These are phyloP conservation scores for Verticillium dahliae DNA, from an alignment of 2,329 filamentous ascomycete genomes.

Conservation along the genomic window DNA sequence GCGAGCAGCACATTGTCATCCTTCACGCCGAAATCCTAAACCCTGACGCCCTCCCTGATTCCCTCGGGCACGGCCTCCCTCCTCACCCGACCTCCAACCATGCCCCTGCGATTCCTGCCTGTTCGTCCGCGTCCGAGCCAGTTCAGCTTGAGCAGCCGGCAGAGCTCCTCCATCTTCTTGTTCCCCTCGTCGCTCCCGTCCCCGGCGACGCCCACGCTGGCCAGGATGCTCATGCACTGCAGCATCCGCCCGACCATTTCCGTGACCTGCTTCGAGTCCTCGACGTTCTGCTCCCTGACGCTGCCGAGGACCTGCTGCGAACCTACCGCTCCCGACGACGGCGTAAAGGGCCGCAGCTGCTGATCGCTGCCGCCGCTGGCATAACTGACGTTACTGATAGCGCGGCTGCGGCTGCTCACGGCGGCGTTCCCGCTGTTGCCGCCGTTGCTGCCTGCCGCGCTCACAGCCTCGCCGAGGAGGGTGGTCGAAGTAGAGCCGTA, in stretches of 20 bases:
- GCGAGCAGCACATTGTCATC: background rate
- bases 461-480: slow-evolving; percentile 61
- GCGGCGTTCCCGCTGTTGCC: slow-evolving; percentile 25
- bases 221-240: slow-evolving; percentile 89
- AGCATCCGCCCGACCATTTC: slow-evolving; percentile 94
- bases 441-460: slow-evolving; percentile 38
- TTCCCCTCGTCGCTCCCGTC: slow-evolving; percentile 65
- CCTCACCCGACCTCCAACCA: slow-evolving; percentile 64
- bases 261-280: slow-evolving; percentile 73
- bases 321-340: slow-evolving; percentile 22
- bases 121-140: slow-evolving; percentile 90
- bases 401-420: slow-evolving; percentile 61
- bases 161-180: slow-evolving; percentile 74
- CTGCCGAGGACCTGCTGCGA: slow-evolving; percentile 24
- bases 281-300: slow-evolving; percentile 52
- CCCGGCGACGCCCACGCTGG: slow-evolving; percentile 46
- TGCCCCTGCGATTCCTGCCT: slow-evolving; percentile 80
- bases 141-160: slow-evolving; percentile 86
- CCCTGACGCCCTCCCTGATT: slow-evolving; percentile 24
- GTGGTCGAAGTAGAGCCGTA: slow-evolving; percentile 77
- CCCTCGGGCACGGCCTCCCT: slow-evolving; percentile 25
- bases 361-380: slow-evolving; percentile 44
- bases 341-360: slow-evolving; percentile 45
- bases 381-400: slow-evolving; percentile 77
- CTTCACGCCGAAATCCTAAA: slow-evolving; percentile 17